Percentiles rank a stretch among this genome's conserved stretches.
These are phyloP conservation scores for Phalaenopsis aphrodite DNA, from an alignment of 106 monocot genomes.

Conservation along the genomic window DNA sequence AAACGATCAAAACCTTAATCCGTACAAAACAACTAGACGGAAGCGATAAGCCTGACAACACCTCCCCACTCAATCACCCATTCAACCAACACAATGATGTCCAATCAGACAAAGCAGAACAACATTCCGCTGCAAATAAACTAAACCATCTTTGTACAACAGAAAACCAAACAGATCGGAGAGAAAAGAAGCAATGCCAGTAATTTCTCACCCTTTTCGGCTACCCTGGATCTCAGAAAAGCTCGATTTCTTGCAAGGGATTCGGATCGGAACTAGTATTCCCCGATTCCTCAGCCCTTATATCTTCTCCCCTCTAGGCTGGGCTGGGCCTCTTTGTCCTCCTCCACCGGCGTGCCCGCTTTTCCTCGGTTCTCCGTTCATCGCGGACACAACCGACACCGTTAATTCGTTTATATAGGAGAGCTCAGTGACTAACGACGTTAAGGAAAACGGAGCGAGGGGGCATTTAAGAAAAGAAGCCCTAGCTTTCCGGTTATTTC, in stretches of 20 bases:
- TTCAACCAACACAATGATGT: background rate
- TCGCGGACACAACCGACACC: background rate
- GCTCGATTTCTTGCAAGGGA: conserved; percentile 3
- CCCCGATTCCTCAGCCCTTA: background rate
- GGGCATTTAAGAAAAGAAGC: background rate
- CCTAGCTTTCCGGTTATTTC: background rate
- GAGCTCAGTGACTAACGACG: background rate
- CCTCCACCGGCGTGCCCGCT: background rate
- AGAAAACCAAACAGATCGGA: background rate
- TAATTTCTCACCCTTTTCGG: background rate
- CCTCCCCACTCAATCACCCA: background rate
- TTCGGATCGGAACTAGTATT: conserved; percentile 1
- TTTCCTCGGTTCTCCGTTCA: background rate
- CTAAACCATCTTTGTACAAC: background rate
- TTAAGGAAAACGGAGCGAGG: background rate
- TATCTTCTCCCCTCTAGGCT: background rate
- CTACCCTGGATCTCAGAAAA: conserved; percentile 3
- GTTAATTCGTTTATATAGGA: background rate
- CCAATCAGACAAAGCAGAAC: background rate
- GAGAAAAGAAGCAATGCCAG: background rate
- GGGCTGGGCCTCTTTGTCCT: background rate
- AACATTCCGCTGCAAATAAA: background rate
- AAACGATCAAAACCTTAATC: background rate
- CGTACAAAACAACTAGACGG: background rate
- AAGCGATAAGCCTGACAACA: background rate